A percentile compares a stretch with the other conserved stretches of the same genome.
phyloP scores from a whole-genome alignment of 2,329 filamentous ascomycete species.

The Epicoccum nigrum region DNA sequence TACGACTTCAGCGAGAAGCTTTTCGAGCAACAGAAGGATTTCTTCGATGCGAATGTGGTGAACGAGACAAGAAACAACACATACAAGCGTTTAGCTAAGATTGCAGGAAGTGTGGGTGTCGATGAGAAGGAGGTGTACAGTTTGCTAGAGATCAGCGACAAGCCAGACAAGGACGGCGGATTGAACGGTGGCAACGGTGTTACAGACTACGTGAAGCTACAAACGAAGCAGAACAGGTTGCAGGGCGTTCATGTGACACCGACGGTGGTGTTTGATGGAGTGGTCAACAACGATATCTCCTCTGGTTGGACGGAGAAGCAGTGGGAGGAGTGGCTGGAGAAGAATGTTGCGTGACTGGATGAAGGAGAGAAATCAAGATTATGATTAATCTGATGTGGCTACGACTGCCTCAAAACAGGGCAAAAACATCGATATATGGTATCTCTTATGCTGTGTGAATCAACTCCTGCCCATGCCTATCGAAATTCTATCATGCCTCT shows the following conservation, averaged over 20 bases:
- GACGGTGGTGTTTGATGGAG: conserved; percentile 85
- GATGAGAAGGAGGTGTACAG: conserved; percentile 72
- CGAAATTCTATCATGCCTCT: background rate
- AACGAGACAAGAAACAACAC: conserved; percentile 84
- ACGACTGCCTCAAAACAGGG: background rate
- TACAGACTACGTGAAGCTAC: conserved; percentile 82
- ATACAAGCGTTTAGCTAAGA: conserved; percentile 76
- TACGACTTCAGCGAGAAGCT: conserved; percentile 77
- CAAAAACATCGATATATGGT: background rate
- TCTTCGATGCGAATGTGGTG: conserved; percentile 84
- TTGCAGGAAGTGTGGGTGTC: conserved; percentile 73
- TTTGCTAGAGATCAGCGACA: conserved; percentile 71
- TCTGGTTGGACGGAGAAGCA: conserved; percentile 68
- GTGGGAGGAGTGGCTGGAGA: conserved; percentile 72
- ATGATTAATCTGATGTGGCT: background rate
- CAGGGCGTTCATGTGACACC: conserved; percentile 89
- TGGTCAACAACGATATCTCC: conserved; percentile 78
- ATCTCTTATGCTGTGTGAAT: background rate
- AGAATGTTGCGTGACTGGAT: conserved; percentile 62
- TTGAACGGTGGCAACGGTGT: conserved; percentile 82
- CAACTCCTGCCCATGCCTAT: background rate
- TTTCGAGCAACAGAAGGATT: conserved; percentile 73
- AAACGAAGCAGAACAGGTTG: conserved; percentile 79
- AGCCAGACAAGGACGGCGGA: conserved; percentile 68
- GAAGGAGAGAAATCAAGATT: conserved; percentile 1